These are phyloP conservation scores for Pichia membranifaciens DNA, from an alignment of 805 yeast species.

Conservation along the genomic window DNA sequence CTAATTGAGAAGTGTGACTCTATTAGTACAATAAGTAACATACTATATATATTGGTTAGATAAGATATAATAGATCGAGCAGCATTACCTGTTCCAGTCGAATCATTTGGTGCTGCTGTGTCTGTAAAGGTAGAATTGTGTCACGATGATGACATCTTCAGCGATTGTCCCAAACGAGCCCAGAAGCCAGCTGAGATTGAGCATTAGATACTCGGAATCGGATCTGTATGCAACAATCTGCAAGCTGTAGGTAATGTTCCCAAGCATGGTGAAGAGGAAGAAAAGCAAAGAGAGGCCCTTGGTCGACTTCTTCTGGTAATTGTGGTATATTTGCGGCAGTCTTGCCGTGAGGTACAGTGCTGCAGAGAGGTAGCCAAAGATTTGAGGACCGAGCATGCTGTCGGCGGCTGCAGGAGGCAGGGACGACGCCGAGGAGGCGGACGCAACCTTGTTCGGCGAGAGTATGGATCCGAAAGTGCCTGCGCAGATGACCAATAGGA, in stretches of 20 bases:
- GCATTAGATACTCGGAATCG: constrained; percentile 52
- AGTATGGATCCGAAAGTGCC: constrained; percentile 57
- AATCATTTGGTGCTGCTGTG: constrained; percentile 2
- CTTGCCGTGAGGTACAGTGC: constrained; percentile 64
- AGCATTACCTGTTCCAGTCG: neutral
- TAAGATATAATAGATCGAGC: neutral
- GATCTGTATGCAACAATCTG: constrained; percentile 63
- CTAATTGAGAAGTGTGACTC: neutral
- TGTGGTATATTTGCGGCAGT: constrained; percentile 78
- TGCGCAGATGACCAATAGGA: constrained; percentile 54
- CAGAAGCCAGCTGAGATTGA: constrained; percentile 69
- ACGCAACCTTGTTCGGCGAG: constrained; percentile 31
- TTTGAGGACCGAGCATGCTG: constrained; percentile 39
- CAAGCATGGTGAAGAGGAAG: constrained; percentile 67
- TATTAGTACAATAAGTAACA: neutral
- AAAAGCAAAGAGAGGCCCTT: constrained; percentile 81
- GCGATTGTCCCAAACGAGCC: constrained; percentile 74
- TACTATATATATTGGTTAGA: neutral
- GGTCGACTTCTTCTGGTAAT: constrained; percentile 70
- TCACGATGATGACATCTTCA: constrained; percentile 61
- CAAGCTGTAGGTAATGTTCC: constrained; percentile 69
- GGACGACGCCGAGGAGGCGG: constrained; percentile 8
- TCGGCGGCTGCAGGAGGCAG: constrained; percentile 6
- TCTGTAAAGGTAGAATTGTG: constrained; percentile 60
- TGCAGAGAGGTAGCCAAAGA: constrained; percentile 69